Evolutionary conservation across 2,329 filamentous ascomycete genomes (phyloP).

Genomic region (Teratosphaeria epicoccoides): DNA sequence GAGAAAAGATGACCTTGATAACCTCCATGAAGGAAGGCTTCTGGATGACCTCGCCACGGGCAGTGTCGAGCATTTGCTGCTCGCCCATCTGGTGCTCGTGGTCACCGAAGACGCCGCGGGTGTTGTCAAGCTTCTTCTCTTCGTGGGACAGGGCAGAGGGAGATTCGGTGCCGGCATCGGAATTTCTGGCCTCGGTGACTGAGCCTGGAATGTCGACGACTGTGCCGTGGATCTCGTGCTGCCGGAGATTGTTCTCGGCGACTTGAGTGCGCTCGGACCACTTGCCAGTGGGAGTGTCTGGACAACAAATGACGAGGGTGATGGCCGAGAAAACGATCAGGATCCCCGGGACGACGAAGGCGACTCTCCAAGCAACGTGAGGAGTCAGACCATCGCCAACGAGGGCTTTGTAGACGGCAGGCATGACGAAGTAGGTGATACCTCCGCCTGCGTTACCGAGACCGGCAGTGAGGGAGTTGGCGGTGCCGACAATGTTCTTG

Average conservation of each 20-base stretch:
- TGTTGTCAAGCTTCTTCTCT: conserved; percentile 30
- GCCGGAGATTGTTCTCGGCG: conserved; percentile 43
- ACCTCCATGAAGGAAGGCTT: conserved; percentile 52
- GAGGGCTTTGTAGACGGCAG: conserved; percentile 73
- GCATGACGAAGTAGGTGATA: conserved; percentile 90
- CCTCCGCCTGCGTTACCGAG: conserved; percentile 83
- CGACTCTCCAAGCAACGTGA: conserved; percentile 69
- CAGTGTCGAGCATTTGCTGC: conserved; percentile 45
- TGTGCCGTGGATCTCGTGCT: conserved; percentile 33
- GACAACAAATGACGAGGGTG: conserved; percentile 61
- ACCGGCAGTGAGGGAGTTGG: conserved; percentile 75
- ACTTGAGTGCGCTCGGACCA: conserved; percentile 63
- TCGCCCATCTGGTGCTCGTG: conserved; percentile 37
- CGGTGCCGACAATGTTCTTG: conserved; percentile 80
- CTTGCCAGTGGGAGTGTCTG: conserved; percentile 69
- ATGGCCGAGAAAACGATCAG: conserved; percentile 57
- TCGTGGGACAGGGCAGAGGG: conserved; percentile 26
- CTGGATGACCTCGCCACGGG: conserved; percentile 49
- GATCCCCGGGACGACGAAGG: conserved; percentile 75
- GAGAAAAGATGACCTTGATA: conserved; percentile 51
- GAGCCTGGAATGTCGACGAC: conserved; percentile 43
- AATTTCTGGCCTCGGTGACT: conserved; percentile 34
- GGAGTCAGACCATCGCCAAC: conserved; percentile 48
- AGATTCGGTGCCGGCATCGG: conserved; percentile 13
- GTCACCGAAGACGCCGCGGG: conserved; percentile 28